Evolutionary conservation across 768 basidiomycete genomes (phyloP).

Genomic region (Boletus rubroflammeus): DNA sequence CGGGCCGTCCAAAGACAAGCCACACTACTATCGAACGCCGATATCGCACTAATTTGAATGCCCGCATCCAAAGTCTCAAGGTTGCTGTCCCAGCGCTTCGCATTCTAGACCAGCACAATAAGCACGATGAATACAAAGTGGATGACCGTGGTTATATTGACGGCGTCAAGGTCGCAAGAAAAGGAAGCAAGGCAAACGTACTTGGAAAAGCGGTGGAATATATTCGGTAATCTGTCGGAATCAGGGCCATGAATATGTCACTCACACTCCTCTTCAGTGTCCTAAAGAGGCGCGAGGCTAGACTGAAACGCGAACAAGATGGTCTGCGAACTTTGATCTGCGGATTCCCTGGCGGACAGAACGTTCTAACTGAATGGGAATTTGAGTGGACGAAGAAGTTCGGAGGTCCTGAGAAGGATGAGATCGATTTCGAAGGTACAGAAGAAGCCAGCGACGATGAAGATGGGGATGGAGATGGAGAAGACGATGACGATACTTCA

Average conservation of each 20-base stretch:
- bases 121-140: conserved; percentile 47
- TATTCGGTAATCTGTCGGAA: conserved; percentile 47
- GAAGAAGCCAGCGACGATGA: conserved; percentile 45
- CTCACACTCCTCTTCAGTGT: conserved; percentile 44
- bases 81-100: conserved; percentile 82
- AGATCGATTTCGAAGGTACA: conserved; percentile 47
- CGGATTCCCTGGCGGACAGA: conserved; percentile 72
- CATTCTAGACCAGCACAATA: conserved; percentile 57
- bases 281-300: conserved; percentile 70
- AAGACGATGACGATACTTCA: conserved; percentile 37
- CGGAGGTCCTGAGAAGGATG: conserved; percentile 73
- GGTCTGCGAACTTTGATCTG: conserved; percentile 66
- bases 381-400: conserved; percentile 67
- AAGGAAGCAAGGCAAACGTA: conserved; percentile 88
- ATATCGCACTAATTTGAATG: conserved; percentile 86
- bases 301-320: conserved; percentile 70
- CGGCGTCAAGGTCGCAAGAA: conserved; percentile 88
- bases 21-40: conserved; percentile 88
- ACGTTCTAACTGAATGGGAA: conserved; percentile 73
- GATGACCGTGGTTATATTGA: conserved; percentile 86
- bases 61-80: conserved; percentile 76
- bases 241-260: not conserved
- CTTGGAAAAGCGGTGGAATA: conserved; percentile 90
- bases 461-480: conserved; percentile 41
- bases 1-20: conserved; percentile 59